Conservation (phyloP, 148 eudicot genomes). For the Suaeda aralocaspica region DNA sequence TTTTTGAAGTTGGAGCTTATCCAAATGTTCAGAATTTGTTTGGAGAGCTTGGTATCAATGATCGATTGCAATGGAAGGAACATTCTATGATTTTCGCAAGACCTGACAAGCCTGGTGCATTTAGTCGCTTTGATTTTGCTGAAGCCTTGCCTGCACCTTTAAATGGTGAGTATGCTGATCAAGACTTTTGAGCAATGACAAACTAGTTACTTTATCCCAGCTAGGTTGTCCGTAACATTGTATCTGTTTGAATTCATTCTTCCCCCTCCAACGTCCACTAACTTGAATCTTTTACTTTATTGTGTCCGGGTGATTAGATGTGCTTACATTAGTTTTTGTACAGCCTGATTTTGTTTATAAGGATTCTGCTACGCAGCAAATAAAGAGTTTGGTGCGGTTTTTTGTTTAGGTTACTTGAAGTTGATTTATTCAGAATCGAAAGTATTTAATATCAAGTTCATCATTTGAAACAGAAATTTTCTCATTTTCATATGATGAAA, state of each 20-base stretch:
- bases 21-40: constrained; percentile 97
- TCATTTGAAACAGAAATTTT: background rate
- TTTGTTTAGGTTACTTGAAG: no score
- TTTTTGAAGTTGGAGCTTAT: constrained; percentile 89
- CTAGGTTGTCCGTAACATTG: background rate
- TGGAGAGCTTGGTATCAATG: constrained; percentile 90
- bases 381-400: background rate
- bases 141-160: constrained; percentile 85
- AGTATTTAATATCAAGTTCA: no score
- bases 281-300: background rate
- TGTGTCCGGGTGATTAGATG: background rate
- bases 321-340: background rate
- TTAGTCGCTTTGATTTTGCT: constrained; percentile 94
- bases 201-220: background rate
- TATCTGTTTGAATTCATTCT: background rate
- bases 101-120: constrained; percentile 97
- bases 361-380: background rate
- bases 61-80: constrained; percentile 98
- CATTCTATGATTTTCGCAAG: constrained; percentile 98
- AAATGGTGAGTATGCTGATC: constrained; percentile 50
- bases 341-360: background rate
- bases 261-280: background rate
- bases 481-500: no score
- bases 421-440: background rate
- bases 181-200: background rate